Conservation (phyloP, 1,284 basidiomycete genomes). For the Boletellus deceptivus region DNA sequence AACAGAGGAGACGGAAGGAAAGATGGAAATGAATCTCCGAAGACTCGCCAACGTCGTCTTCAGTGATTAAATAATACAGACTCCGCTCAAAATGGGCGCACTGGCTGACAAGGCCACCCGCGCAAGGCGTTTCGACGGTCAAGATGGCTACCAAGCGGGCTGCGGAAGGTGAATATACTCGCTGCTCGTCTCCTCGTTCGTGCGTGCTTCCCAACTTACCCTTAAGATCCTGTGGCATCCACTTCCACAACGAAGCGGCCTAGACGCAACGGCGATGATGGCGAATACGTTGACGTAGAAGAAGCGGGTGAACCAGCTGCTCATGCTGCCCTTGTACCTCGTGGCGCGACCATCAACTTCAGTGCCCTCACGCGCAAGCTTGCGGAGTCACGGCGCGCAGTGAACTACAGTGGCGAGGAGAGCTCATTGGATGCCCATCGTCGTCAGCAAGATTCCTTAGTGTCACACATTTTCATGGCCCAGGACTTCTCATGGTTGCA, state of each 20-base stretch:
- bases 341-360: constrained; percentile 76
- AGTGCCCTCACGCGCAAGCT: constrained; percentile 75
- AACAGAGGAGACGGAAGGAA: constrained; percentile 17
- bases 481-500: constrained; percentile 85
- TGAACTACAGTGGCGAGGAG: constrained; percentile 39
- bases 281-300: constrained; percentile 55
- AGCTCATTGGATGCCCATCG: constrained; percentile 57
- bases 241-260: constrained; percentile 48
- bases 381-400: constrained; percentile 52
- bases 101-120: constrained; percentile 27
- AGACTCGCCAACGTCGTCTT: constrained; percentile 12
- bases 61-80: constrained; percentile 15
- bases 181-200: background rate
- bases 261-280: constrained; percentile 46
- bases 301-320: constrained; percentile 50
- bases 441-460: constrained; percentile 65
- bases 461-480: constrained; percentile 76
- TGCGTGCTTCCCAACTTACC: constrained; percentile 1
- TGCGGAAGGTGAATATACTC: constrained; percentile 25
- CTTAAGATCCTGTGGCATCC: constrained; percentile 24
- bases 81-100: constrained; percentile 33
- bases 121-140: background rate
- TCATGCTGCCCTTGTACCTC: constrained; percentile 58
- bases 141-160: constrained; percentile 29
- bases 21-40: constrained; percentile 38